These are phyloP conservation scores for Penicillium vulpinum DNA, from an alignment of 2,329 filamentous ascomycete genomes.

Conservation along the genomic window DNA sequence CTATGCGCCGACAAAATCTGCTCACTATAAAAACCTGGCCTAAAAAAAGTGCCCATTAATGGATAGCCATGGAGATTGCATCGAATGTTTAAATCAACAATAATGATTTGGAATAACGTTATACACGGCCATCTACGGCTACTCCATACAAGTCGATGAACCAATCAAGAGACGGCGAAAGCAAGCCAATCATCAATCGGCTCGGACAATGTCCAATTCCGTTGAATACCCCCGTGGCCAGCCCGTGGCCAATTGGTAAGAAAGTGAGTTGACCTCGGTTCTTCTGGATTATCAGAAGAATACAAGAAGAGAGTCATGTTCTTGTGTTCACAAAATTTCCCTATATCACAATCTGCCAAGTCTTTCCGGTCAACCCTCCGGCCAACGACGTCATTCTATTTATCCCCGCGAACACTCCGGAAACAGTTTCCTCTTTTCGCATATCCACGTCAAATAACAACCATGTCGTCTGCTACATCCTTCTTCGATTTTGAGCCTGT, in stretches of 20 bases:
- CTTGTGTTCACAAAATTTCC: background rate
- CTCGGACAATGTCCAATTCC: slow-evolving; percentile 9
- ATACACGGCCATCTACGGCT: background rate
- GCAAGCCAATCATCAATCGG: slow-evolving; percentile 3
- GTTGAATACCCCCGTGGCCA: slow-evolving; percentile 15
- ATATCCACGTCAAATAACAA: slow-evolving; percentile 21
- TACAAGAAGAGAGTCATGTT: slow-evolving; percentile 11
- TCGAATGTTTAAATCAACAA: too few relatives aligned
- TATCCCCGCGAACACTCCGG: slow-evolving; percentile 1
- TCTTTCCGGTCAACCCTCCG: slow-evolving; percentile 3
- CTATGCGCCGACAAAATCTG: background rate
- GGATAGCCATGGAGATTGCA: too few relatives aligned
- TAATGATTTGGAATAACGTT: background rate
- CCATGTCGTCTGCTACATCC: slow-evolving; percentile 58
- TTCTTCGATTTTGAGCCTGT: slow-evolving; percentile 63
- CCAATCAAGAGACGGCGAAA: slow-evolving; percentile 13
- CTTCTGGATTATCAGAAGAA: slow-evolving; percentile 3
- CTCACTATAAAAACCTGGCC: too few relatives aligned
- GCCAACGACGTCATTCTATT: slow-evolving; percentile 19
- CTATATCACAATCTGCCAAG: background rate
- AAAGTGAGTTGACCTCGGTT: slow-evolving; percentile 11
- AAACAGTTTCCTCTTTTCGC: background rate
- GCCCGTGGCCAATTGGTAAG: slow-evolving; percentile 23
- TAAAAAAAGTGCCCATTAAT: too few relatives aligned
- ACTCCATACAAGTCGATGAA: too few relatives aligned